Base-by-base conservation (phyloP, 352 stramenopile genomes). In the Bremia lactucae region DNA sequence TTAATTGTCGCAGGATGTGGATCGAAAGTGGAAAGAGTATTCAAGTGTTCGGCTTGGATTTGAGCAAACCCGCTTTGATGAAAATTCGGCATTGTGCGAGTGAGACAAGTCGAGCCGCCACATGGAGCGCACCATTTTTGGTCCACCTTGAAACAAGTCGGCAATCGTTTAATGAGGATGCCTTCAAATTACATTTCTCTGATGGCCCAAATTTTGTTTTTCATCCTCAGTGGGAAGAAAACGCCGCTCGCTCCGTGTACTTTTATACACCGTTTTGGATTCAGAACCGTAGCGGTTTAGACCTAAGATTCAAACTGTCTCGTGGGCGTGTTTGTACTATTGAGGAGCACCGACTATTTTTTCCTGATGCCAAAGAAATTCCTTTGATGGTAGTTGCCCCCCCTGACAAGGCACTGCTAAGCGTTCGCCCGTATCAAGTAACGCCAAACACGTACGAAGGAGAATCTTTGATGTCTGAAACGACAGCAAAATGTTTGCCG, bases 251-350 rank as follows among this genome's bases (percentile, higher is more conserved):
- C 15, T 73, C 59, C 5, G 49, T 89, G n/a, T 71, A 69, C 31
- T 48, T 93, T 14, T 89, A 69, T 35, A 65, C 60, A 8, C 81
- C 77, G 4, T 93, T 83, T 48, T 93, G 81, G 81, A 83, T 93
- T 47, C 78, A 88, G 45, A 93, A 93, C 47, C 72, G 74, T 23
- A 82, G 62, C 43, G 81, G 81, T 6, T 59, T 93, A 7, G 81
- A 93, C 22, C 51, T 91, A 28, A 52, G 56, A 2, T 74, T 85
- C 43, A 83, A 81, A 24, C 15, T 89, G 11, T 49, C 64, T 16
- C 74, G 82, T 39, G 76, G 73, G 22, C 59, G 62, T 6, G 34
- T 72, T 9, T 87, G 65, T 38, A 62, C 76, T 13, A 47, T 73
- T 11, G 76, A 91, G 36, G 48, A 87, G 22, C 81, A 93, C 44